Conservation (phyloP, 768 basidiomycete genomes). For the Crucibulum laeve region DNA sequence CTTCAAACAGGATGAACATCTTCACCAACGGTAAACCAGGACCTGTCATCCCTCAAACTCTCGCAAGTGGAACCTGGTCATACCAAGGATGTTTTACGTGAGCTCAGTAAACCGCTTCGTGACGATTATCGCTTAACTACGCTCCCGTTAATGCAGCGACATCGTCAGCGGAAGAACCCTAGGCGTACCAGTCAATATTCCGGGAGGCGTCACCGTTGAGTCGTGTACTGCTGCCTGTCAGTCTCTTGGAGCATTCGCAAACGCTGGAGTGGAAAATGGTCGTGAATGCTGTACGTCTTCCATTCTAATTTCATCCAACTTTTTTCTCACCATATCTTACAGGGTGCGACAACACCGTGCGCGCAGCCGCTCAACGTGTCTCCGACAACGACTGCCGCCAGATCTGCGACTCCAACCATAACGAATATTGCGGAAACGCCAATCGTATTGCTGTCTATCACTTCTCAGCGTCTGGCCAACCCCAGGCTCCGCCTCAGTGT, state of each 20-base stretch:
- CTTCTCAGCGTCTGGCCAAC: slow-evolving; percentile 20
- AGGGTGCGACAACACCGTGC: slow-evolving; percentile 36
- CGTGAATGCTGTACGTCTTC: slow-evolving; percentile 42
- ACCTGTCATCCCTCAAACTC: slow-evolving; percentile 42
- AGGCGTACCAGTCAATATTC: slow-evolving; percentile 30
- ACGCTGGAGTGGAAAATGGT: slow-evolving; percentile 43
- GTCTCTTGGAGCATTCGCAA: slow-evolving; percentile 29
- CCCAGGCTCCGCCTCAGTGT: slow-evolving; percentile 23
- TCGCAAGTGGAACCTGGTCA: slow-evolving; percentile 43
- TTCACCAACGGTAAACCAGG: slow-evolving; percentile 50
- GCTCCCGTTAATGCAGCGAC: slow-evolving; percentile 24
- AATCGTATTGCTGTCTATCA: slow-evolving; percentile 34
- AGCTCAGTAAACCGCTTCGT: slow-evolving; percentile 9
- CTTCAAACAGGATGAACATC: slow-evolving; percentile 44
- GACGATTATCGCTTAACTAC: background rate
- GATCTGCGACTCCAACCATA: slow-evolving; percentile 32
- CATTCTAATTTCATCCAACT: background rate
- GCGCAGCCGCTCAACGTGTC: slow-evolving; percentile 28
- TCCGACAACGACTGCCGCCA: slow-evolving; percentile 35
- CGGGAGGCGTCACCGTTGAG: slow-evolving; percentile 41
- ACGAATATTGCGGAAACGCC: slow-evolving; percentile 34
- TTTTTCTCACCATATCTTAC: slow-evolving; percentile 1
- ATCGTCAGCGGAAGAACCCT: slow-evolving; percentile 27
- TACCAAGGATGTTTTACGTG: slow-evolving; percentile 67
- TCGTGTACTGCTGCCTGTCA: slow-evolving; percentile 46